phyloP scores from a whole-genome alignment of 352 stramenopile species.

The Phytophthora parvispora region DNA sequence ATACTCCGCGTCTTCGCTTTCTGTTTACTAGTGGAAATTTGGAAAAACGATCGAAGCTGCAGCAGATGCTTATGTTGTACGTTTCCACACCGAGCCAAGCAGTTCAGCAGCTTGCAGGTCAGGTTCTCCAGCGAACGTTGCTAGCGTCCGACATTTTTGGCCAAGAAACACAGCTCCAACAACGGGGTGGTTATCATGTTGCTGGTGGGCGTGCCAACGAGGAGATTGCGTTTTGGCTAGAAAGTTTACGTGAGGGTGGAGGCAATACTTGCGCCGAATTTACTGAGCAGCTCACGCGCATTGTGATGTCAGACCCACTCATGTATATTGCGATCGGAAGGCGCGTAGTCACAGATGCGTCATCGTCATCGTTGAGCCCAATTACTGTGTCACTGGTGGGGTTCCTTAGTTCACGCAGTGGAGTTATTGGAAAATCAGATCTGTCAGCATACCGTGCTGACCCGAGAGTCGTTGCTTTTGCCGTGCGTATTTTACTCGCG shows the following conservation, averaged over 20 bases:
- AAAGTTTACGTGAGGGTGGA: constrained; percentile 57
- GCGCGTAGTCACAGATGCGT: constrained; percentile 18
- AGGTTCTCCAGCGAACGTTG: constrained; percentile 69
- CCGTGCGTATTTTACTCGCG: constrained; percentile 50
- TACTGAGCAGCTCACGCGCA: constrained; percentile 52
- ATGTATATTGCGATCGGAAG: constrained; percentile 46
- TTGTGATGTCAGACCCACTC: constrained; percentile 60
- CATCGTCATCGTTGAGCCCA: constrained; percentile 41
- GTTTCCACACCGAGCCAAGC: constrained; percentile 44
- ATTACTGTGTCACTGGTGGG: constrained; percentile 59
- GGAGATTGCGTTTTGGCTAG: constrained; percentile 76
- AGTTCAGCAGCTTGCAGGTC: constrained; percentile 50
- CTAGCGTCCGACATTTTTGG: constrained; percentile 70
- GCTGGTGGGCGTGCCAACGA: constrained; percentile 41
- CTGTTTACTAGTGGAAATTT: constrained; percentile 42
- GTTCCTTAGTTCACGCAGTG: constrained; percentile 44
- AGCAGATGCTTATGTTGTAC: constrained; percentile 73
- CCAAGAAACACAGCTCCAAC: constrained; percentile 15
- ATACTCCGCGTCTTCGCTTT: constrained; percentile 66
- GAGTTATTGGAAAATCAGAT: constrained; percentile 5
- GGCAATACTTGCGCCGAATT: constrained; percentile 48
- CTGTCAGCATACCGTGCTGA: constrained; percentile 36
- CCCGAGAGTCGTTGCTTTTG: constrained; percentile 42
- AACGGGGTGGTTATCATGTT: background rate
- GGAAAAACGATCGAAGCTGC: constrained; percentile 57